These are phyloP conservation scores for Inga leiocalycina DNA, from an alignment of 306 rosid species.

Conservation along the genomic window DNA sequence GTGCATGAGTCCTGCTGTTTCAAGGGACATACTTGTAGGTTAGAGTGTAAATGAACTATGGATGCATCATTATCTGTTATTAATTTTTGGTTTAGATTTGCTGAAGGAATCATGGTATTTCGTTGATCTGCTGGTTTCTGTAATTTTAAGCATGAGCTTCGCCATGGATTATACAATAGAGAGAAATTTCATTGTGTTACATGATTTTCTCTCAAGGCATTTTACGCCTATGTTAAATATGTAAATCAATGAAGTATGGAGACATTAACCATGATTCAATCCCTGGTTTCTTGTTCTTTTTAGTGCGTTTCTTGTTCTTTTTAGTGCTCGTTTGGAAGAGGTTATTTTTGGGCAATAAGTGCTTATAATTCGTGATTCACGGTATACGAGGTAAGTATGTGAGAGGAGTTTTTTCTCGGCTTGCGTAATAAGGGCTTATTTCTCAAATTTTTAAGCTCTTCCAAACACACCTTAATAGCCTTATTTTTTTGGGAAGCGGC, in stretches of 20 bases:
- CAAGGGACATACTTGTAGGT: constrained; percentile 56
- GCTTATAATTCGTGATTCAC: no score
- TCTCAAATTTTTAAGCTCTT: no score
- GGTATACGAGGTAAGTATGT: no score
- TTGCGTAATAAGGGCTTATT: no score
- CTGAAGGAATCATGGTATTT: constrained; percentile 28
- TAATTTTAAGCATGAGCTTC: not conserved
- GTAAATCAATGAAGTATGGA: not conserved
- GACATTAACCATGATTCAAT: not conserved
- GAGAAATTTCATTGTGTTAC: not conserved
- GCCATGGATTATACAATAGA: not conserved
- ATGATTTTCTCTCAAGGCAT: not conserved
- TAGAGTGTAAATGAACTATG: constrained; percentile 58
- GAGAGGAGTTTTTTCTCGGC: no score
- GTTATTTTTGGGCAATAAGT: no score
- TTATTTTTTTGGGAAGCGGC: not conserved
- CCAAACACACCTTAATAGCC: no score
- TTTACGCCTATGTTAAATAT: not conserved
- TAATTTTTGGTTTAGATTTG: constrained; percentile 40
- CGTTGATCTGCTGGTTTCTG: constrained; percentile 35
- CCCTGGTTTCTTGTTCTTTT: not conserved
- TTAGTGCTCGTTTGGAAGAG: no score
- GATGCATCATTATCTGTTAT: constrained; percentile 37
- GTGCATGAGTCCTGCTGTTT: constrained; percentile 41
- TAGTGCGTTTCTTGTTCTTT: not conserved